These are phyloP conservation scores for Hura crepitans DNA, from an alignment of 441 rosid genomes.

Conservation along the genomic window DNA sequence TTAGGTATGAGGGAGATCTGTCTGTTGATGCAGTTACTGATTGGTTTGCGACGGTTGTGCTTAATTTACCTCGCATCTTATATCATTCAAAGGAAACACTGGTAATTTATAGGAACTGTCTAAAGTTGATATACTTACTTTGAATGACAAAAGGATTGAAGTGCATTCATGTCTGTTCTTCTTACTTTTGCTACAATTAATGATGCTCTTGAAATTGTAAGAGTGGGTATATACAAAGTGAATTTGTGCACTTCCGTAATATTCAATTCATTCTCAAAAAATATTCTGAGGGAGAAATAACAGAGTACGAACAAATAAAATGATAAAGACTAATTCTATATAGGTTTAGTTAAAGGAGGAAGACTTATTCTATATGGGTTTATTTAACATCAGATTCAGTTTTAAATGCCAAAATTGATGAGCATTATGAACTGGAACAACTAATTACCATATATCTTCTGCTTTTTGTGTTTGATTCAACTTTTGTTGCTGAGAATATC, in stretches of 20 bases:
- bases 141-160: neutral
- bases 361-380: neutral
- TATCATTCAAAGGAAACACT: slow-evolving; percentile 82
- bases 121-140: slow-evolving; percentile 11
- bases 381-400: neutral
- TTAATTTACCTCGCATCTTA: slow-evolving; percentile 79
- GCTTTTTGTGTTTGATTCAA: neutral
- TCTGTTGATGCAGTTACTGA: slow-evolving; percentile 75
- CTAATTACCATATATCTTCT: neutral
- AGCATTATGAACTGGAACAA: neutral
- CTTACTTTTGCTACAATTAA: neutral
- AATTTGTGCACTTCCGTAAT: neutral
- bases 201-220: neutral
- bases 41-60: slow-evolving; percentile 77
- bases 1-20: slow-evolving; percentile 78
- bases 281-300: neutral
- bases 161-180: neutral
- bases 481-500: neutral
- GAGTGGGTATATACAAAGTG: neutral
- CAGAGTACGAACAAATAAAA: neutral
- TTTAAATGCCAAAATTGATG: neutral
- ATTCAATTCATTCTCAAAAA: neutral
- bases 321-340: too few relatives aligned
- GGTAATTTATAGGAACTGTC: slow-evolving; percentile 40
- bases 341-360: neutral